These are phyloP conservation scores for Magnusiomyces fungicola DNA, from an alignment of 1,139 yeast species.

Conservation along the genomic window DNA sequence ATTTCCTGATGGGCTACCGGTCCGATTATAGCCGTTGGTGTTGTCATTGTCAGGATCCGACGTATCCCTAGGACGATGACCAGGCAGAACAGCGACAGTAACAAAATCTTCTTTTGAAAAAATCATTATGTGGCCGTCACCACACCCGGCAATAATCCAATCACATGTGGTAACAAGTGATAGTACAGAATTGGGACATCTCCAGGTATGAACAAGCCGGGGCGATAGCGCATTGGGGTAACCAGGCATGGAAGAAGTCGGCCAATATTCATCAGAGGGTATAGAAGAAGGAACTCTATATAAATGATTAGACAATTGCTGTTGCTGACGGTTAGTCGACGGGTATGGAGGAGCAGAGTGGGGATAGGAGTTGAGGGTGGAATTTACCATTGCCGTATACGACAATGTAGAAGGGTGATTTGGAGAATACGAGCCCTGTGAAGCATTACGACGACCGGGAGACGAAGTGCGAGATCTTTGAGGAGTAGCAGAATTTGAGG, in stretches of 20 bases:
- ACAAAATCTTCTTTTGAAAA: slow-evolving; percentile 59
- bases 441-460: background rate
- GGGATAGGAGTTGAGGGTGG: background rate
- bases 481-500: background rate
- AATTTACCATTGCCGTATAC: background rate
- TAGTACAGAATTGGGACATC: slow-evolving; percentile 63
- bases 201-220: slow-evolving; percentile 63
- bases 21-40: background rate
- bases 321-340: no score
- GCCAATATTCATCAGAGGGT: slow-evolving; percentile 3
- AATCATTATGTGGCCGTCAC: slow-evolving; percentile 72
- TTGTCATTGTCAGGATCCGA: background rate
- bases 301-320: no score
- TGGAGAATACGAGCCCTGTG: background rate
- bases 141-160: slow-evolving; percentile 84
- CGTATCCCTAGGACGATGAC: slow-evolving; percentile 46
- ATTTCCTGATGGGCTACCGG: background rate
- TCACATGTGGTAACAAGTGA: slow-evolving; percentile 62
- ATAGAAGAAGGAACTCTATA: background rate
- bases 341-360: slow-evolving; percentile 1
- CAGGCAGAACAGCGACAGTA: slow-evolving; percentile 39
- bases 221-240: slow-evolving; percentile 12
- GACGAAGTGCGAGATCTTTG: background rate
- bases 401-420: no score
- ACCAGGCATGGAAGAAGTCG: background rate